Evolutionary conservation across 176 grass and related monocot genomes (phyloP).

Genomic region (Cenchrus fungigraminus): DNA sequence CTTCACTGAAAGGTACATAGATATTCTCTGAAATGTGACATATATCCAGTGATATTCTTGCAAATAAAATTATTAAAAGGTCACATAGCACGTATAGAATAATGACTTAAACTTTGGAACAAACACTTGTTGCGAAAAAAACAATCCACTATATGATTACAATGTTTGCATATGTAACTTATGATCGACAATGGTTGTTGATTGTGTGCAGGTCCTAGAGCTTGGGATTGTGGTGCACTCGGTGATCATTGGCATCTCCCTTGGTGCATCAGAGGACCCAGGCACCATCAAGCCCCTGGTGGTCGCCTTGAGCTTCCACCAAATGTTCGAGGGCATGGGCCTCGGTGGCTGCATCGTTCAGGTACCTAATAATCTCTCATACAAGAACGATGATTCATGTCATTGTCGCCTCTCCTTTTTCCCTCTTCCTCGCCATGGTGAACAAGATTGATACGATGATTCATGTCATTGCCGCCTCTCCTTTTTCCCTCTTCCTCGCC

Average conservation of each 20-base stretch:
- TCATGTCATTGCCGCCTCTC: too few species aligned
- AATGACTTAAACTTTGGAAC: too few species aligned
- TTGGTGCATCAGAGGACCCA: conserved; percentile 51
- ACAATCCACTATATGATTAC: too few species aligned
- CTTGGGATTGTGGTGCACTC: conserved; percentile 84
- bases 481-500: too few species aligned
- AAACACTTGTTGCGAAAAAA: too few species aligned
- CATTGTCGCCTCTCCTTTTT: too few species aligned
- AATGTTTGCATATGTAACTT: neutral
- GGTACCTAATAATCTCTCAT: conserved; percentile 7
- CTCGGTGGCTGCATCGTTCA: conserved; percentile 79
- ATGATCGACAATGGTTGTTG: neutral
- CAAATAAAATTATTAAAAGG: neutral
- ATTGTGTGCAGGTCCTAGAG: conserved; percentile 55
- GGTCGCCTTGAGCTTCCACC: conserved; percentile 72
- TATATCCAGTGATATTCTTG: neutral
- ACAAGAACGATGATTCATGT: too few species aligned
- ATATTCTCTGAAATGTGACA: neutral
- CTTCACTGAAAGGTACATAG: neutral
- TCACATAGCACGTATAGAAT: too few species aligned
- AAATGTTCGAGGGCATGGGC: conserved; percentile 86
- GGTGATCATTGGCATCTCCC: conserved; percentile 81
- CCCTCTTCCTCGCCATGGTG: too few species aligned
- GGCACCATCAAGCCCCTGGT: conserved; percentile 64
- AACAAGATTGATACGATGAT: too few species aligned